Base-by-base conservation (phyloP, 2,329 filamentous ascomycete species). In the Sordariomycetes sp. region DNA sequence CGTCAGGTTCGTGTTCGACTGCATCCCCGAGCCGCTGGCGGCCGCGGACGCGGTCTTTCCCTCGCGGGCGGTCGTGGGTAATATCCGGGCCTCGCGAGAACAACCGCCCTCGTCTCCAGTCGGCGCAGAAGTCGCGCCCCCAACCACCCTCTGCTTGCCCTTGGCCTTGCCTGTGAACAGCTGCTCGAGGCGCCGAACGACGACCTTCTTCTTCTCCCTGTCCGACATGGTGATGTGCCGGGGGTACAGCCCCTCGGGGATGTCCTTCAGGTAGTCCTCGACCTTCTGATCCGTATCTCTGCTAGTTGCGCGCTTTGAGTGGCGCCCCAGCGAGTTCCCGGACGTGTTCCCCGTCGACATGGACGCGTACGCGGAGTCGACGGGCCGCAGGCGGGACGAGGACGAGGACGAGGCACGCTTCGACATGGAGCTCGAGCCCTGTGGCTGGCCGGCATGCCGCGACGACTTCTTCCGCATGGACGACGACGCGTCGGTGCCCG, bases 151-250 rank as follows among this genome's bases (percentile, higher is more conserved):
- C 59, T 63, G 70, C 52, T 61, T 66, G 16, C 62, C 67, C 43
- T 61, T 65, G 37, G 63, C 53, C 65, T 86, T 88, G 2, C 90
- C 90, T 0, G 89, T 90, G 61, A 94, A 95, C 1, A 95, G 77
- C 62, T 92, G 88, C 65, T 95, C 90, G 6, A 95, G 70, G 2
- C 88, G 80, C 58, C 83, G 80, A 2, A 93, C 90, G 0, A 93
- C 86, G 22, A 91, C 67, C 66, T 86, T 90, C 74, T 89, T 90
- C 73, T 83, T 90, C 6, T 87, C 80, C 62, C 82, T 85, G 16
- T 93, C 89, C 0, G 85, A 84, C 80, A 91, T 82, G 0, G 74
- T 68, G 25, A 78, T 74, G 51, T 80, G 77, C 12, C 80, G 79
- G 0, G 87, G 86, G 43, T 89, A 76, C 0, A 91, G 67, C 0